phyloP scores from a whole-genome alignment of 208 protist genomes.

The Zelonia costaricensis region DNA sequence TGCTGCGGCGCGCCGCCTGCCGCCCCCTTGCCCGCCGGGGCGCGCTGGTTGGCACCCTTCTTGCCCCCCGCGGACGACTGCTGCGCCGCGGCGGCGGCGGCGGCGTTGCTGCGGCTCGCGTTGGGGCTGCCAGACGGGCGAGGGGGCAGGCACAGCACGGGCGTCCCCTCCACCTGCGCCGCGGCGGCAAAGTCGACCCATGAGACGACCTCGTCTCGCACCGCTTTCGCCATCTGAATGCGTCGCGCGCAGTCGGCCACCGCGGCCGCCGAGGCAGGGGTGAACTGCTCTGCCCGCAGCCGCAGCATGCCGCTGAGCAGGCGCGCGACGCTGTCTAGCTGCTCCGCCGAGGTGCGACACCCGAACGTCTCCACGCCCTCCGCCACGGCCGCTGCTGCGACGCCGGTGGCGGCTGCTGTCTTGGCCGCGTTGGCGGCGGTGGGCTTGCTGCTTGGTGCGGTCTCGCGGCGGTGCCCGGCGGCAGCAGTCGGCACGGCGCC shows the following conservation, averaged over 20 bases:
- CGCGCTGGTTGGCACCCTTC: not conserved
- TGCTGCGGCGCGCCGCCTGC: not conserved
- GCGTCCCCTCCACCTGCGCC: not conserved
- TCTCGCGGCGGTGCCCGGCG: slow-evolving; percentile 3
- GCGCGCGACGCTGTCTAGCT: slow-evolving; percentile 30
- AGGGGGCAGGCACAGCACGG: not conserved
- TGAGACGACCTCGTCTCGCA: slow-evolving; percentile 17
- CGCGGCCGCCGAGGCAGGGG: not conserved
- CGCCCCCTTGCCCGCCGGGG: not conserved
- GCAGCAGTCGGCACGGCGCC: too few relatives aligned
- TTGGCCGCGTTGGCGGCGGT: not conserved
- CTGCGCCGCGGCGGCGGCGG: not conserved
- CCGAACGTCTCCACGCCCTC: slow-evolving; percentile 14
- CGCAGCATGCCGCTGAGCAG: slow-evolving; percentile 14
- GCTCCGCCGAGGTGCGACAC: slow-evolving; percentile 18
- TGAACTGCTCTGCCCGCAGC: not conserved
- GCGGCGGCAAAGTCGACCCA: slow-evolving; percentile 12
- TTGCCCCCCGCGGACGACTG: not conserved
- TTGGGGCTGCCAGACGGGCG: not conserved
- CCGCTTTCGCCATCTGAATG: slow-evolving; percentile 22
- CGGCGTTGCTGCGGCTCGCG: not conserved
- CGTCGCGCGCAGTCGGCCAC: not conserved
- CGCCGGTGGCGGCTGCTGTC: too few relatives aligned
- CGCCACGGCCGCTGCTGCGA: not conserved
- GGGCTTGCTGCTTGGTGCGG: slow-evolving; percentile 4